Evolutionary conservation across 163 green algal genomes (phyloP).

Genomic region (Scenedesmus sp.): DNA sequence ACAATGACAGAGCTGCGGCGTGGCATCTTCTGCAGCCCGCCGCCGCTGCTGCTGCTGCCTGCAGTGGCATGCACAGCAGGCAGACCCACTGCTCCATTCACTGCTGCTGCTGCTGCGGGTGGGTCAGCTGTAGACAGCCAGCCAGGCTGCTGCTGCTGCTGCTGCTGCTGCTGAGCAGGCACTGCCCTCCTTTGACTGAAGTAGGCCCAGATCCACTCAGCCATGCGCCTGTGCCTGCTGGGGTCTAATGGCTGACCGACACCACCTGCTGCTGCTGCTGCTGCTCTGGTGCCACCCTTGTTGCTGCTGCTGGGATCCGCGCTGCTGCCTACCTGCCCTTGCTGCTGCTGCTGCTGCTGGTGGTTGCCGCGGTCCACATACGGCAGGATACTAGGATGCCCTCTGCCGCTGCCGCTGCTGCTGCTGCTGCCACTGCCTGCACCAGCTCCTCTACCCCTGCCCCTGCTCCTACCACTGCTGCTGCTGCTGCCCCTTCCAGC

Average conservation of each 20-base stretch:
- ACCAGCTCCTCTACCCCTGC: not conserved
- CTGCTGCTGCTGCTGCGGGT: slow-evolving; percentile 8
- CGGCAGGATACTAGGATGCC: not conserved
- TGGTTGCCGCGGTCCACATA: not conserved
- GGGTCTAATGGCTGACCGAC: slow-evolving; percentile 11
- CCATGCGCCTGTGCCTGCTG: slow-evolving; percentile 60
- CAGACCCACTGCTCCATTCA: not conserved
- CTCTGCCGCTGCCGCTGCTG: not conserved
- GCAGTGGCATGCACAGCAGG: not conserved
- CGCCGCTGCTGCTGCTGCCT: not conserved
- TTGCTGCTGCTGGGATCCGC: not conserved
- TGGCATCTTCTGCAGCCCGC: not conserved
- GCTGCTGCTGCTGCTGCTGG: not conserved
- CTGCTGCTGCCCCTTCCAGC: not conserved
- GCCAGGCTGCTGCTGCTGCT: not conserved
- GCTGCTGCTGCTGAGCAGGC: not conserved
- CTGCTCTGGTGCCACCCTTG: not conserved
- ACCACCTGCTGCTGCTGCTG: not conserved
- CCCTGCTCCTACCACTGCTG: not conserved
- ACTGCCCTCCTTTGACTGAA: slow-evolving; percentile 62
- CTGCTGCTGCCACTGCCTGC: not conserved
- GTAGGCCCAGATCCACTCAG: slow-evolving; percentile 91
- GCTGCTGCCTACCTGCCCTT: not conserved
- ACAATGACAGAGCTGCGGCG: not conserved
- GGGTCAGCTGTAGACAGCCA: not conserved